Conservation (phyloP, 371 early-diverging fungal species). For the Apophysomyces elegans region DNA sequence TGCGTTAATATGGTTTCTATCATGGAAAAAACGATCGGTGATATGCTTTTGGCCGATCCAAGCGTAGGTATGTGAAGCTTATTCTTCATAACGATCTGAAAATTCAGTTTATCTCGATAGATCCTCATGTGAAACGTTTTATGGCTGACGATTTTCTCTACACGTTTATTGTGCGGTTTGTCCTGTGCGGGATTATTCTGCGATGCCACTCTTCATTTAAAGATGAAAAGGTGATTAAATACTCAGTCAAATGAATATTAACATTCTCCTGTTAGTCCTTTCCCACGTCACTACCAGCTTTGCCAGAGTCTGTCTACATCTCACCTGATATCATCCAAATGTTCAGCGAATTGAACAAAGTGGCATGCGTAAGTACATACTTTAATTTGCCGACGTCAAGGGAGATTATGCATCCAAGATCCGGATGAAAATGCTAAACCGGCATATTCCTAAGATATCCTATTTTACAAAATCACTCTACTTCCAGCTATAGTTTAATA, state of each 20-base stretch:
- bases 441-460: too few species aligned
- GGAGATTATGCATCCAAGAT: neutral
- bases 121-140: slow-evolving; percentile 69
- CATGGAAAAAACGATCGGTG: slow-evolving; percentile 60
- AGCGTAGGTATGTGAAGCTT: slow-evolving; percentile 47
- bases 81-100: neutral
- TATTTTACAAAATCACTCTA: too few species aligned
- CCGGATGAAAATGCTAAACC: neutral
- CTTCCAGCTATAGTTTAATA: too few species aligned
- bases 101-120: slow-evolving; percentile 29
- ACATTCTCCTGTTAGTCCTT: slow-evolving; percentile 14
- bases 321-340: slow-evolving; percentile 44
- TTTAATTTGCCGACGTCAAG: slow-evolving; percentile 44
- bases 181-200: slow-evolving; percentile 74
- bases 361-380: slow-evolving; percentile 51
- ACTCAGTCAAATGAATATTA: neutral
- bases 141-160: slow-evolving; percentile 88
- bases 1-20: slow-evolving; percentile 53
- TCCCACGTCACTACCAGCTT: slow-evolving; percentile 35
- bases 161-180: slow-evolving; percentile 85
- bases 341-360: slow-evolving; percentile 40
- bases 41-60: slow-evolving; percentile 46
- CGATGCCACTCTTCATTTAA: slow-evolving; percentile 63
- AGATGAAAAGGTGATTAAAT: slow-evolving; percentile 59
- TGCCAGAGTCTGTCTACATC: slow-evolving; percentile 43